Evolutionary conservation across 805 yeast species (phyloP).

Genomic region (Maudiozyma bulderi): DNA sequence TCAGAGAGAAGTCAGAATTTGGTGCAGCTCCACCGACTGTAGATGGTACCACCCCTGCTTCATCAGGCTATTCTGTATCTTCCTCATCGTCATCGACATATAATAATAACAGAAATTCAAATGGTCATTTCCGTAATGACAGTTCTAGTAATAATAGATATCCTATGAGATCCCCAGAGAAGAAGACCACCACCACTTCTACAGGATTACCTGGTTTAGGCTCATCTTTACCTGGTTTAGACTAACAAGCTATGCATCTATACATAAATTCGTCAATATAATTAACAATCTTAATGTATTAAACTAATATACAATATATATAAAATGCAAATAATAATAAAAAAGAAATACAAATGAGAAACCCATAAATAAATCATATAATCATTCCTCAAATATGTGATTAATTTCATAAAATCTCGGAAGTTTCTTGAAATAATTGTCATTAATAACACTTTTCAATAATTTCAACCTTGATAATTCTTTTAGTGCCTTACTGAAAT

Average conservation of each 20-base stretch:
- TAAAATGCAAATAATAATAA: too few species aligned
- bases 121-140: background rate
- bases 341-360: too few species aligned
- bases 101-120: background rate
- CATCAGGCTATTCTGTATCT: background rate
- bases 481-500: background rate
- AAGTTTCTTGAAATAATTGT: background rate
- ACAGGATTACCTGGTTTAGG: background rate
- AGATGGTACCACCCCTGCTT: background rate
- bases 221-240: slow-evolving; percentile 4
- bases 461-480: background rate
- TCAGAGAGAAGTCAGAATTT: slow-evolving; percentile 27
- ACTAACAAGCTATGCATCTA: background rate
- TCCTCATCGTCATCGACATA: background rate
- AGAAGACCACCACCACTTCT: background rate
- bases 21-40: slow-evolving; percentile 27
- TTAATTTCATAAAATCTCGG: background rate
- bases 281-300: too few species aligned
- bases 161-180: background rate
- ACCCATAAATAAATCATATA: too few species aligned
- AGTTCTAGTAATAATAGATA: background rate
- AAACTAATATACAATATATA: too few species aligned
- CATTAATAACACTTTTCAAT: background rate
- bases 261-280: too few species aligned
- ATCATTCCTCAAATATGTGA: background rate